Evolutionary conservation across 768 basidiomycete genomes (phyloP).

Genomic region (Artomyces pyxidatus): DNA sequence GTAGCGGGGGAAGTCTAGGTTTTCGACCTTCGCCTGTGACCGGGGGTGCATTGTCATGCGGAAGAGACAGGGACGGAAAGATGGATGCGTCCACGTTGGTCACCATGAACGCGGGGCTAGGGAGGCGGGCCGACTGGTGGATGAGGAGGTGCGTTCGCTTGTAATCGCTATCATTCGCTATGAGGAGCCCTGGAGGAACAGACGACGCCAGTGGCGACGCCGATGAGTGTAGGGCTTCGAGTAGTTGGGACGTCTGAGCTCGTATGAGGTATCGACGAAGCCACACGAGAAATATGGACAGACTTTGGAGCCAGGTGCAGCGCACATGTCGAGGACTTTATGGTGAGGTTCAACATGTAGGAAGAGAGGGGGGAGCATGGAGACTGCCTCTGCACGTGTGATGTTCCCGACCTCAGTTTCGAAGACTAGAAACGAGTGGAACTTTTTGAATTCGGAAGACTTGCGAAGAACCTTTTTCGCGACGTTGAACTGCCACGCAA

Average conservation of each 20-base stretch:
- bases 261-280: background rate
- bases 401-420: constrained; percentile 98
- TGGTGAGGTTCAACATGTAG: constrained; percentile 94
- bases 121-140: constrained; percentile 92
- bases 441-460: constrained; percentile 83
- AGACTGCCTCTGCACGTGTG: constrained; percentile 94
- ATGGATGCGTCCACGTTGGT: constrained; percentile 94
- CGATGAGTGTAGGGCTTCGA: constrained; percentile 87
- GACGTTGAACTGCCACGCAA: constrained; percentile 95
- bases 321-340: constrained; percentile 94
- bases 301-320: constrained; percentile 95
- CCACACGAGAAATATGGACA: constrained; percentile 2
- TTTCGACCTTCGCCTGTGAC: constrained; percentile 25
- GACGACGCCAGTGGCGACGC: constrained; percentile 56
- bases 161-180: constrained; percentile 94
- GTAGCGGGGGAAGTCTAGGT: constrained; percentile 34
- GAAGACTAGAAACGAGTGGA: constrained; percentile 93
- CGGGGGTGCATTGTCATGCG: constrained; percentile 23
- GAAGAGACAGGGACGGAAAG: constrained; percentile 59
- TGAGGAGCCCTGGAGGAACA: constrained; percentile 75
- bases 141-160: constrained; percentile 95
- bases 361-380: constrained; percentile 97
- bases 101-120: constrained; percentile 86
- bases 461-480: constrained; percentile 84
- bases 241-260: constrained; percentile 80